These are phyloP conservation scores for Astrothelium macrocarpum DNA, from an alignment of 495 filamentous ascomycete species.

Conservation along the genomic window DNA sequence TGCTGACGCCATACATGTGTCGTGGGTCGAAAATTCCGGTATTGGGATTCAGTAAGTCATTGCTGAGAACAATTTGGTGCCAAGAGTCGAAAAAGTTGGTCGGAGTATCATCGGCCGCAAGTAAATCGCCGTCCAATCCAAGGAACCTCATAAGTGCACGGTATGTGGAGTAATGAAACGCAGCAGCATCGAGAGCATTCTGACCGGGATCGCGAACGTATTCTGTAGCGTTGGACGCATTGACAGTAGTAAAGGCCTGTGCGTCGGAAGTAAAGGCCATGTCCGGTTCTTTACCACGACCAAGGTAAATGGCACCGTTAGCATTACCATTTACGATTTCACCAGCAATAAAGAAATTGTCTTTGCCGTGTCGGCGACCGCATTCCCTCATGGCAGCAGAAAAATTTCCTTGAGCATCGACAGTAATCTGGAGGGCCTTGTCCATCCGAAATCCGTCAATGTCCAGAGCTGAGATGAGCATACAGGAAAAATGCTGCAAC, in stretches of 20 bases:
- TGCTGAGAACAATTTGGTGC: constrained; percentile 51
- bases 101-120: constrained; percentile 50
- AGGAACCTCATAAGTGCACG: constrained; percentile 56
- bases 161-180: constrained; percentile 67
- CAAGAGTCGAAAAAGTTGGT: constrained; percentile 54
- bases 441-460: constrained; percentile 43
- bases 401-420: constrained; percentile 39
- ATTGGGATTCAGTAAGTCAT: constrained; percentile 57
- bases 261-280: constrained; percentile 40
- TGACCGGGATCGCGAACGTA: constrained; percentile 50
- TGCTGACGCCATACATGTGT: constrained; percentile 60
- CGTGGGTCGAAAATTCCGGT: constrained; percentile 60
- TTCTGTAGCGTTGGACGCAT: constrained; percentile 32
- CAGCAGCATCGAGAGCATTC: constrained; percentile 53
- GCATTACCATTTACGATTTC: constrained; percentile 51
- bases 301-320: constrained; percentile 56
- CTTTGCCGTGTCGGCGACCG: constrained; percentile 34
- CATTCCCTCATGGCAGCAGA: constrained; percentile 36
- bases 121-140: constrained; percentile 53
- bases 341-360: constrained; percentile 41
- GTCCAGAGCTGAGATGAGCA: constrained; percentile 47
- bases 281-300: constrained; percentile 51
- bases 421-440: constrained; percentile 40
- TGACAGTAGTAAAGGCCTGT: constrained; percentile 19
- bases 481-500: constrained; percentile 56